Evolutionary conservation across 306 rosid genomes (phyloP).

Genomic region (Pyrus communis): DNA sequence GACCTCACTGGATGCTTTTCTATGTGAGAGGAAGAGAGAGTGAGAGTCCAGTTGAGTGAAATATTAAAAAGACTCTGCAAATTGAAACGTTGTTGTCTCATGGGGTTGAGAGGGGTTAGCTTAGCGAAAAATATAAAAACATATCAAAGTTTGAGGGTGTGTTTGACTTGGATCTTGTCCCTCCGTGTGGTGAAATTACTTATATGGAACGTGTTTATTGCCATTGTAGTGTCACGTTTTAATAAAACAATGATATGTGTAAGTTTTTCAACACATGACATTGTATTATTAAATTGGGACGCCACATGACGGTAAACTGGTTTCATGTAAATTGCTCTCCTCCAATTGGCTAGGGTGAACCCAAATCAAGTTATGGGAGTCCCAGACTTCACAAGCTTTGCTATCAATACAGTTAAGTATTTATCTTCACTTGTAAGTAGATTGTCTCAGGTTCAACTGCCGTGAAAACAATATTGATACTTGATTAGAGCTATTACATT

Average conservation of each 20-base stretch:
- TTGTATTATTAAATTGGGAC: no score
- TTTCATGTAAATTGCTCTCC: background rate
- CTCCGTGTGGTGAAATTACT: background rate
- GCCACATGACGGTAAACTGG: no score
- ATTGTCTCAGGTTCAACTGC: background rate
- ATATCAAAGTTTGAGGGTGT: constrained; percentile 9
- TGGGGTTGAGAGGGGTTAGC: background rate
- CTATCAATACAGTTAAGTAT: no score
- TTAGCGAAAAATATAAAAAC: background rate
- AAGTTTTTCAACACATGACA: no score
- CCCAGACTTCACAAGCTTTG: no score
- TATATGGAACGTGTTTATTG: no score
- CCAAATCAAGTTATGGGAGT: no score
- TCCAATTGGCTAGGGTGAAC: constrained; percentile 24
- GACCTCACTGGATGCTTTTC: constrained; percentile 44
- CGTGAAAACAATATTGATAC: background rate
- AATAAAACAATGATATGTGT: no score
- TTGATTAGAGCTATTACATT: no score
- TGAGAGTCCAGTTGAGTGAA: background rate
- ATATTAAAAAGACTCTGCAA: constrained; percentile 8
- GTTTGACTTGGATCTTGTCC: constrained; percentile 15
- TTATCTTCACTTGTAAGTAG: background rate
- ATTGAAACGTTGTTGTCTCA: constrained; percentile 33
- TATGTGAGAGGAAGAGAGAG: constrained; percentile 17
- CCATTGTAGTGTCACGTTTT: no score